A percentile compares a stretch with the other conserved stretches of the same genome.
phyloP scores from a whole-genome alignment of 345 rosid species.

The Physaria fendleri region DNA sequence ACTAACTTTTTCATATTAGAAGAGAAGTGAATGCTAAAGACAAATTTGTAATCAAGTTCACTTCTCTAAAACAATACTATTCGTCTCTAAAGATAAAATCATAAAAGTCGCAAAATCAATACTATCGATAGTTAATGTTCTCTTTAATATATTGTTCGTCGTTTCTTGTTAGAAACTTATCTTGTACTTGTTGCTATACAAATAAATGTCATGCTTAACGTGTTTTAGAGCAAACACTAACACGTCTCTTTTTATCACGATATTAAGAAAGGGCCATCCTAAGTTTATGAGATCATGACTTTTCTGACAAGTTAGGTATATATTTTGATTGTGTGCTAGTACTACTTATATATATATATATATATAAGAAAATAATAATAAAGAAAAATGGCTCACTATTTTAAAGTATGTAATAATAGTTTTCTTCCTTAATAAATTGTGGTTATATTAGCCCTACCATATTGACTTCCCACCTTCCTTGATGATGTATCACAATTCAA shows the following conservation, averaged over 20 bases:
- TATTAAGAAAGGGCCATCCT: not conserved
- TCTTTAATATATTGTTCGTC: not conserved
- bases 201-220: not conserved
- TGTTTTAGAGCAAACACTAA: not conserved
- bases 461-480: not conserved
- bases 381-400: too few relatives aligned
- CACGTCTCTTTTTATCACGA: constrained; percentile 1
- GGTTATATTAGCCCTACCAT: too few relatives aligned
- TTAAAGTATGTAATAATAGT: too few relatives aligned
- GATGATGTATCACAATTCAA: not conserved
- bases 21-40: not conserved
- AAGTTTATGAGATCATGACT: too few relatives aligned
- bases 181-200: not conserved
- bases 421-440: too few relatives aligned
- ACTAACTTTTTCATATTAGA: not conserved
- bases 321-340: too few relatives aligned
- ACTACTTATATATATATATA: too few relatives aligned
- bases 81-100: not conserved
- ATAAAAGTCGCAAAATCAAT: too few relatives aligned
- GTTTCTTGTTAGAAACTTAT: not conserved
- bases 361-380: too few relatives aligned
- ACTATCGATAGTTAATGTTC: not conserved
- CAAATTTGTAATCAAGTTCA: not conserved
- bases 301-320: too few relatives aligned
- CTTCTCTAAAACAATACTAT: not conserved